phyloP scores from a whole-genome alignment of 192 early-diverging fungal species.

The Mortierella alpina region DNA sequence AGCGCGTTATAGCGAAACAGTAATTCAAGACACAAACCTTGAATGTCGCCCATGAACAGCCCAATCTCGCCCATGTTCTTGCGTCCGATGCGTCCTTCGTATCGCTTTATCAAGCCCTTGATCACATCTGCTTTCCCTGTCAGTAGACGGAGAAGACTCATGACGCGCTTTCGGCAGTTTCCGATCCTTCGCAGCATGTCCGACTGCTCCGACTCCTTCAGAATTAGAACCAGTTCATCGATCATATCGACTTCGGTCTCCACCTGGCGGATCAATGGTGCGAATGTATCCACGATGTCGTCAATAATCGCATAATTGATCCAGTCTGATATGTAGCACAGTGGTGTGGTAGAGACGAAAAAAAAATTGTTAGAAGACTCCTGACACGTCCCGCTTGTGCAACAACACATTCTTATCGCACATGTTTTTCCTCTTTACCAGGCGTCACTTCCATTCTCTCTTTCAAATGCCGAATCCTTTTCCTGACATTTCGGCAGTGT shows the following conservation, averaged over 20 bases:
- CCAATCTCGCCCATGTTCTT: constrained; percentile 66
- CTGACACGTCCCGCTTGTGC: not conserved
- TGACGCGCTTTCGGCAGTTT: constrained; percentile 60
- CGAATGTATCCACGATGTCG: constrained; percentile 82
- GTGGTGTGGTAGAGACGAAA: not conserved
- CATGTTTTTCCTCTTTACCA: constrained; percentile 20
- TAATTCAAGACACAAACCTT: constrained; percentile 53
- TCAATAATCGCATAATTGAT: constrained; percentile 80
- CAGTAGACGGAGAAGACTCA: constrained; percentile 61
- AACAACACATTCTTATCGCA: not conserved
- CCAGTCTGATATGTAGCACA: constrained; percentile 53
- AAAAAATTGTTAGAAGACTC: not conserved
- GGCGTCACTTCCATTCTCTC: constrained; percentile 74
- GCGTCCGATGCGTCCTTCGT: constrained; percentile 53
- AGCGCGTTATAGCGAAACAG: not conserved
- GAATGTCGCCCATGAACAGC: constrained; percentile 83
- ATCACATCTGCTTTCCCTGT: constrained; percentile 67
- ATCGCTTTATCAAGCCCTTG: constrained; percentile 66
- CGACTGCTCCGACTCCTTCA: constrained; percentile 74
- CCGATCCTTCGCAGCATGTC: constrained; percentile 68
- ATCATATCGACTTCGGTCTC: constrained; percentile 85
- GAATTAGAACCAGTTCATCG: constrained; percentile 83
- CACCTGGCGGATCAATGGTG: constrained; percentile 78
- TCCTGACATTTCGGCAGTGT: constrained; percentile 74
- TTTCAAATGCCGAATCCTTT: constrained; percentile 77